A percentile compares a stretch with the other conserved stretches of the same genome.
These are phyloP conservation scores for Neofusicoccum cordaticola DNA, from an alignment of 2,329 filamentous ascomycete genomes.

Conservation along the genomic window DNA sequence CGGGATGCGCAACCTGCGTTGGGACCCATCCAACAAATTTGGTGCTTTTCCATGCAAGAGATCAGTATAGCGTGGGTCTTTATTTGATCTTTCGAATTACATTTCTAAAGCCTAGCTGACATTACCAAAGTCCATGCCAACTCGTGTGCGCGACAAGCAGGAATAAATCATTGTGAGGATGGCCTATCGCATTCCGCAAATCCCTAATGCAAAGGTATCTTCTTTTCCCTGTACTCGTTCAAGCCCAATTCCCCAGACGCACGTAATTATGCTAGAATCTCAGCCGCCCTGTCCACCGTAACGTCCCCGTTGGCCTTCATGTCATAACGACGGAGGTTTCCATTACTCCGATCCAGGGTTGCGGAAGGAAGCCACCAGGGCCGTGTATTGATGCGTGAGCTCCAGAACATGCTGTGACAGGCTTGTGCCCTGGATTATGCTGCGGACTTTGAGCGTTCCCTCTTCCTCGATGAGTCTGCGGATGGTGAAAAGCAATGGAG, in stretches of 20 bases:
- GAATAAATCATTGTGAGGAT: neutral
- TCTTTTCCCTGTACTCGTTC: slow-evolving; percentile 6
- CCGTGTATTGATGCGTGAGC: slow-evolving; percentile 93
- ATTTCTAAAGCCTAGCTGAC: neutral
- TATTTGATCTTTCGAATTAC: neutral
- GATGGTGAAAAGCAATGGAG: slow-evolving; percentile 81
- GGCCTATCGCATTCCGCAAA: neutral
- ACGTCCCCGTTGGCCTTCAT: neutral
- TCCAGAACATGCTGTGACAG: slow-evolving; percentile 90
- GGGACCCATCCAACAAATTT: neutral
- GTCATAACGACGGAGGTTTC: neutral
- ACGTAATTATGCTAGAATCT: slow-evolving; percentile 2
- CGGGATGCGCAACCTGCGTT: neutral
- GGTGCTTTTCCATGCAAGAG: neutral
- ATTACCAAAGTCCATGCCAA: neutral
- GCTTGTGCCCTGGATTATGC: slow-evolving; percentile 94
- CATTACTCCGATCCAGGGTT: slow-evolving; percentile 77
- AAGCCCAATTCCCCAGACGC: slow-evolving; percentile 5
- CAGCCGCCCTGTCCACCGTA: neutral
- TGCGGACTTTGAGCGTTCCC: slow-evolving; percentile 93
- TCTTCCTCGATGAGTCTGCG: slow-evolving; percentile 95
- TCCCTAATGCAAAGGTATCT: slow-evolving; percentile 14
- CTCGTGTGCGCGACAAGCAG: neutral
- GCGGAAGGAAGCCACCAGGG: slow-evolving; percentile 88
- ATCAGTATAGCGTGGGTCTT: neutral